Conservation (phyloP, 768 basidiomycete species). For the Kwoniella pini region DNA sequence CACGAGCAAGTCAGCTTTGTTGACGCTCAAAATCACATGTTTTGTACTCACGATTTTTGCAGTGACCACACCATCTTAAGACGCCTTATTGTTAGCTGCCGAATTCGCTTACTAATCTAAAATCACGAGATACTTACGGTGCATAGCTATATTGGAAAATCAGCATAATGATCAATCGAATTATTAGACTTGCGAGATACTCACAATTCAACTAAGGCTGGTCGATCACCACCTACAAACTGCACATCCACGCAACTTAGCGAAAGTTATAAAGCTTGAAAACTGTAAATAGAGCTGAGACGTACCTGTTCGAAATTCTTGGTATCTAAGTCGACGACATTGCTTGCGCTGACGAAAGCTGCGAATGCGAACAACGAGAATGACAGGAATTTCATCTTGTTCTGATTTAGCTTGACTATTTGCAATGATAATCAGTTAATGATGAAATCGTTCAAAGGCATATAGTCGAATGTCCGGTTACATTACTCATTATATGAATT, state of each 20-base stretch:
- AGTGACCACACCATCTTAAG: slow-evolving; percentile 51
- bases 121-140: slow-evolving; percentile 29
- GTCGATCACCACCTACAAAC: slow-evolving; percentile 70
- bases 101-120: not conserved
- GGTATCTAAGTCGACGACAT: slow-evolving; percentile 76
- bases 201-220: slow-evolving; percentile 88
- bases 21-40: not conserved
- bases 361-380: slow-evolving; percentile 23
- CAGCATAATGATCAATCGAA: not conserved
- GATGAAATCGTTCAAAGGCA: no score
- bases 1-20: slow-evolving; percentile 41
- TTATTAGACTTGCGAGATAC: slow-evolving; percentile 52
- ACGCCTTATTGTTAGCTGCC: not conserved
- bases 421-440: not conserved
- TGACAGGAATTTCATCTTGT: slow-evolving; percentile 14
- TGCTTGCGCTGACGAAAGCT: slow-evolving; percentile 59
- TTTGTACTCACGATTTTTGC: slow-evolving; percentile 47
- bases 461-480: no score
- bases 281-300: not conserved
- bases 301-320: slow-evolving; percentile 70
- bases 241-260: slow-evolving; percentile 1
- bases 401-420: not conserved
- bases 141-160: slow-evolving; percentile 24
- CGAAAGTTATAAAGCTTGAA: no score
- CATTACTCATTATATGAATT: no score